Evolutionary conservation across 106 monocot species (phyloP).

Genomic region (Dactylorhiza incarnata): DNA sequence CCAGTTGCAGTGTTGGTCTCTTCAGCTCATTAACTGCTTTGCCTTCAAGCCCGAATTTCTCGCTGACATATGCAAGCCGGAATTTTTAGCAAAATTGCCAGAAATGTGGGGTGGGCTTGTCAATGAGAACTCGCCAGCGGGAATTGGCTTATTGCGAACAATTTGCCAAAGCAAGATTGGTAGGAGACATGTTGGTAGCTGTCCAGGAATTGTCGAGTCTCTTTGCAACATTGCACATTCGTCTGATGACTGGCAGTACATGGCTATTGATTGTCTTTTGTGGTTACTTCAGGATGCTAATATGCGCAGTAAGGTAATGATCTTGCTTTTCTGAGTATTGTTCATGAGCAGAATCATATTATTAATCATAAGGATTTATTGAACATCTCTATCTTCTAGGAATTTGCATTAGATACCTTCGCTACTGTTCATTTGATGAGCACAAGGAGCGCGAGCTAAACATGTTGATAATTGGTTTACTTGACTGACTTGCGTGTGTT

Average conservation of each 20-base stretch:
- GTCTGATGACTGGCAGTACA: slow-evolving; percentile 99
- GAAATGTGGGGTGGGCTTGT: slow-evolving; percentile 99
- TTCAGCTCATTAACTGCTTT: slow-evolving; percentile 98
- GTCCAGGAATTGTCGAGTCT: slow-evolving; percentile 59
- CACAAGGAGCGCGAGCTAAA: no score
- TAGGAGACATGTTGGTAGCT: slow-evolving; percentile 58
- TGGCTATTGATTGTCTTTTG: slow-evolving; percentile 96
- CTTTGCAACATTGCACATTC: slow-evolving; percentile 86
- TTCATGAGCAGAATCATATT: no score
- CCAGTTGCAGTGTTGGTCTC: slow-evolving; percentile 98
- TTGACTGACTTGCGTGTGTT: no score
- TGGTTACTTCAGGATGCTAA: slow-evolving; percentile 73
- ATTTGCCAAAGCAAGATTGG: slow-evolving; percentile 92
- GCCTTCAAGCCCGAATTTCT: slow-evolving; percentile 98
- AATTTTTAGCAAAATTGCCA: slow-evolving; percentile 73
- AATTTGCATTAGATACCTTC: no score
- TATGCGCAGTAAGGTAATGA: no score
- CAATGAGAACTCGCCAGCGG: slow-evolving; percentile 96
- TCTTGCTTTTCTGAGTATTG: no score
- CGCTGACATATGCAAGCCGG: slow-evolving; percentile 77
- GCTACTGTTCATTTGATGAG: no score
- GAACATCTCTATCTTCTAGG: no score
- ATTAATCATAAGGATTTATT: no score
- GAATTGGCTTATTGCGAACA: slow-evolving; percentile 86
- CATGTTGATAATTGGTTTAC: no score